Evolutionary conservation across 306 rosid species (phyloP), one percentile per base, ranked within the genome.

Genomic region (Canavalia gladiata): DNA sequence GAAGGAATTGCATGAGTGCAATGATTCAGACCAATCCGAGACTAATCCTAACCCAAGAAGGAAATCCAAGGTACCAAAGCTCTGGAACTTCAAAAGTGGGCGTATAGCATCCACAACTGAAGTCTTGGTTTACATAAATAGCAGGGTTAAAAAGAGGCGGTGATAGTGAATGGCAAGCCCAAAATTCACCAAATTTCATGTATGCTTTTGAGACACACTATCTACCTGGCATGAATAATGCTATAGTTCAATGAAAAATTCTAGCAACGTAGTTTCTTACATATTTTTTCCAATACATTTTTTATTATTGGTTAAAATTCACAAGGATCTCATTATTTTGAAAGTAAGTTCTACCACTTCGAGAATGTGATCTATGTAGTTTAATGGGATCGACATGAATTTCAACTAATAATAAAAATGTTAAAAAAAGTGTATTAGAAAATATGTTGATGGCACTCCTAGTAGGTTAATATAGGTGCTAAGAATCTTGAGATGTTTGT

Each of bases 81-180:
- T 70, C 0, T 70, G 60, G 75, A 31, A 70, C 60, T 70, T 70
- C 75, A 49, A 8, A 50, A 31, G 2, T 70, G 60, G 46, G 50
- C 59, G 60, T 49, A 71, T 6, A 71, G 76, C 60, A 45, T 49
- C 75, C 13, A 31, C 50, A 50, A 12, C 0, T 13, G 75, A 70
- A 70, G 46, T 34, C 25, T 31, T 51, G 56, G 43, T 30, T 71
- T 33, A 50, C 29, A 30, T 52, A 6, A 6, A 0, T 1, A 29
- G 4, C 1, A 68, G 49, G 72, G 13, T 45, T 45, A 43, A 2
- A 7, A 43, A 68, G 55, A 25, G 0, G 7, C 7, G 7, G 8
- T 68, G 55, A 45, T 45, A 39, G 35, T 68, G 37, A 68, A 12
- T 9, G 8, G 39, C 55, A 68, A 43, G 8, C 4, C 52, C 73